Base-by-base conservation (phyloP, 1,284 basidiomycete genomes). In the Ceratorhiza oryzae-sativae region DNA sequence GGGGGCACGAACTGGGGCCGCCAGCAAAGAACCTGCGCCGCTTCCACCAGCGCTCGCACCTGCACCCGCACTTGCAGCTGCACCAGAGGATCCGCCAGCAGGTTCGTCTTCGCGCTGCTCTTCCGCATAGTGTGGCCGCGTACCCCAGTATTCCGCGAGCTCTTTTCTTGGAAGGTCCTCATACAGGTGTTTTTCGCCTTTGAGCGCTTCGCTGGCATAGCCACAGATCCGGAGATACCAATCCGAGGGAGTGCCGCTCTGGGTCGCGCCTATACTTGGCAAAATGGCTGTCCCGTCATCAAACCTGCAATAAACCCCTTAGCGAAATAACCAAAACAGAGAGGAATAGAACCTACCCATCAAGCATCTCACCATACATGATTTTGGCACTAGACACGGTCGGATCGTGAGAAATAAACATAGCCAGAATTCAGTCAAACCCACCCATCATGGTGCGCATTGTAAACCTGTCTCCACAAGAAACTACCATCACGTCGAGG, bases 321-420 rank as follows among this genome's bases (percentile, higher is more conserved):
- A 41, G 36, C 20, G 45, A 59, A 23, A 63, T 20, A 65, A n/a
- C 53, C 6, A 42, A 13, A 15, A n/a, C 13, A 18, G 9, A 42
- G n/a, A 13, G 15, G 25, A 32, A 36, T 20, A 6, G 18, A 2
- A 85, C 88, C 78, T 73, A 91, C 89, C 91, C 90, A 76, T 93
- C 91, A 90, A 90, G 92, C 90, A 92, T 92, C 8, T 90, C 90
- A 25, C 88, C 89, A 75, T 92, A 92, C 65, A 92, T 84, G 1
- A 81, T 88, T n/a, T 86, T 83, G 15, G 86, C 87, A 12, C 62
- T 67, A 23, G 13, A 67, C 6, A 34, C 36, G 12, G 10, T 3
- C 18, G 39, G 20, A n/a, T 5, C 5, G 32, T 58, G 8, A 39
- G 36, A 23, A 13, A 15, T 1, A n/a, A 30, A 20, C n/a, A 20